Conservation (phyloP, 2,329 filamentous ascomycete species). For the Scortechinia acanthostroma region DNA sequence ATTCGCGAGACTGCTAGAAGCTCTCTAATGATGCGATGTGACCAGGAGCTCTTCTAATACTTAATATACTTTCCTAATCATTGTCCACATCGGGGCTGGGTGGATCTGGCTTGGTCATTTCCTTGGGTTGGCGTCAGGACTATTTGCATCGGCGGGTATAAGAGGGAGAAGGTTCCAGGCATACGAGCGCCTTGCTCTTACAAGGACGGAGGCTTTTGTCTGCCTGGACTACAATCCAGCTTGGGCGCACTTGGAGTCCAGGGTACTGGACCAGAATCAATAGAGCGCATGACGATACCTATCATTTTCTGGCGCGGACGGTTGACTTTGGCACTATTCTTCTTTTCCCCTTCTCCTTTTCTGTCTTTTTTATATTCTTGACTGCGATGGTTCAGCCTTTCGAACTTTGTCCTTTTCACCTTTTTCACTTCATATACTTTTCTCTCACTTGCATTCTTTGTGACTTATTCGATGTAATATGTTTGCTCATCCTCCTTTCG, state of each 20-base stretch:
- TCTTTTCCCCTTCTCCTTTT: neutral
- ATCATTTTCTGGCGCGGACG: neutral
- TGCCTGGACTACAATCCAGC: neutral
- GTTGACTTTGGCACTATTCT: neutral
- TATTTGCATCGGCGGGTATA: neutral
- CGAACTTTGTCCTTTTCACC: neutral
- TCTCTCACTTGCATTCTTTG: neutral
- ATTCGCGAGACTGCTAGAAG: neutral
- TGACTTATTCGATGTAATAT: conserved; percentile 7
- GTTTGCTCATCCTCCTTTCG: conserved; percentile 8
- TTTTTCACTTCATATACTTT: neutral
- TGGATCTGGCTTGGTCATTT: neutral
- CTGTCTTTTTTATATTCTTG: neutral
- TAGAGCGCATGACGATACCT: conserved; percentile 1
- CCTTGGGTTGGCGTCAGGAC: neutral
- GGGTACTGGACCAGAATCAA: neutral
- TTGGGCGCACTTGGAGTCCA: neutral
- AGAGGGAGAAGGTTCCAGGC: neutral
- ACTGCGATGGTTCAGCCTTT: neutral
- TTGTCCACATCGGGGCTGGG: neutral
- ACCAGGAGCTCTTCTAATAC: neutral
- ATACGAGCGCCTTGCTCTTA: neutral
- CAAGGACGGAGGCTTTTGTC: neutral
- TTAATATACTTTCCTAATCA: neutral
- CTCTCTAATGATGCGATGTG: neutral